Base-by-base conservation (phyloP, 2,329 filamentous ascomycete genomes). In the Eutypella sp. region DNA sequence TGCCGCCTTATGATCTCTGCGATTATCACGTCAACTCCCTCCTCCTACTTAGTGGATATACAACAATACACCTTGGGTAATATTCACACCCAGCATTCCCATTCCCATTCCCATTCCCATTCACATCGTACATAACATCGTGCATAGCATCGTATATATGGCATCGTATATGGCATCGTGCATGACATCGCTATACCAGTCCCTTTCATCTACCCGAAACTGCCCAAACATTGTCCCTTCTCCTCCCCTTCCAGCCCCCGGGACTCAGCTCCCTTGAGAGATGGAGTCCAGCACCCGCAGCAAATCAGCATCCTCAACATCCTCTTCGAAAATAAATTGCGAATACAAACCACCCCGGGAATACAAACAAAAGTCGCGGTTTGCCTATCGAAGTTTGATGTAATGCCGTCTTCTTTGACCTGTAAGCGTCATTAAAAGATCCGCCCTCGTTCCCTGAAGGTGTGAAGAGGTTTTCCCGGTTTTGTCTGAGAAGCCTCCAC, bases 221-320 rank as follows among this genome's bases (percentile, higher is more conserved):
- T 16, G 5, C 13, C 22, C 20, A 22, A n/a, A n/a, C n/a, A n/a
- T n/a, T n/a, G n/a, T 10, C 11, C 29, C 5, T 33, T 39, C 11
- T 13, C 20, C 5, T 8, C 20, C 15, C 34, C 23, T 13, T 22
- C 19, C 31, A 34, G 15, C 36, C 23, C 36, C 36, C 16, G 5
- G 36, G 36, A 38, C 36, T 4, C 18, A 29, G n/a, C 24, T 49
- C 45, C 41, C 46, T 18, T 45, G 59, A 61, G n/a, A n/a, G 54
- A 62, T 62, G 59, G 59, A 62, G 59, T 58, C 56, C 54, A 52
- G 58, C 56, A 54, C 46, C 55, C 50, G 54, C 54, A 52, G 54
- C 55, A 57, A 50, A 57, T 52, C 48, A 46, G 52, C 55, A 47
- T 54, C 48, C 51, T 52, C 45, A 47, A 59, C 48, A 46, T 52